Base-by-base conservation (phyloP, 2,329 filamentous ascomycete species). In the Sporothrix mexicana region DNA sequence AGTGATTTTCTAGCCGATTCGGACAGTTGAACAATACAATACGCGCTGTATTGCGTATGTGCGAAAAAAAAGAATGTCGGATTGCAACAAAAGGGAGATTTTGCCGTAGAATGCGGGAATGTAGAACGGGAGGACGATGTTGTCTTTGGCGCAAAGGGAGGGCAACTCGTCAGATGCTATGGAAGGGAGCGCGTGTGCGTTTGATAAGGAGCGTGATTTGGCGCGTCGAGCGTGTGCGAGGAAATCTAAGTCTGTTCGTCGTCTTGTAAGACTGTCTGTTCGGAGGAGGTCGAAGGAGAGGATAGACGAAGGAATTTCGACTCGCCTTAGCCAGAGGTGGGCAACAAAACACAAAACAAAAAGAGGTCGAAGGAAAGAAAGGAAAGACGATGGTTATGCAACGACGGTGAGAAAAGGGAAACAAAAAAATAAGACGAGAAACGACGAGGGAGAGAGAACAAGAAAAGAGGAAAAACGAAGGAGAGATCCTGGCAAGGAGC, bases 381-480 rank as follows among this genome's bases (percentile, higher is more conserved):
- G 41, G 23, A 70, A 69, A 36, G 36, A 30, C 23, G 20, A 57
- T 45, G 62, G 64, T 41, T 62, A 72, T 61, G 53, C 53, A 51
- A 41, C 36, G 30, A 57, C 25, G 15, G 15, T 68, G 53, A 73
- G 61, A 68, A 61, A 53, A 55, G 47, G 45, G 64, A 68, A 68
- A 68, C 17, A 72, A 64, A 62, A 47, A 70, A 36, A 67, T 51
- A 66, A 64, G 36, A 53, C 45, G 23, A 57, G 20, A 66, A 53
- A 59, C 59, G 70, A 62, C 15, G 43, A 55, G 23, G 53, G 41
- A 69, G 36, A 71, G 43, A 71, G 41, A 55, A 41, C 41, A 15
- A 17, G 55, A 70, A 25, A 69, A 59, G 41, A 69, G 47, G 15
- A 49, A 69, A 59, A 36, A 71, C 15, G 47, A 70, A 41, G 4